Conservation (phyloP, 768 basidiomycete genomes). For the Pisolithus microcarpus region DNA sequence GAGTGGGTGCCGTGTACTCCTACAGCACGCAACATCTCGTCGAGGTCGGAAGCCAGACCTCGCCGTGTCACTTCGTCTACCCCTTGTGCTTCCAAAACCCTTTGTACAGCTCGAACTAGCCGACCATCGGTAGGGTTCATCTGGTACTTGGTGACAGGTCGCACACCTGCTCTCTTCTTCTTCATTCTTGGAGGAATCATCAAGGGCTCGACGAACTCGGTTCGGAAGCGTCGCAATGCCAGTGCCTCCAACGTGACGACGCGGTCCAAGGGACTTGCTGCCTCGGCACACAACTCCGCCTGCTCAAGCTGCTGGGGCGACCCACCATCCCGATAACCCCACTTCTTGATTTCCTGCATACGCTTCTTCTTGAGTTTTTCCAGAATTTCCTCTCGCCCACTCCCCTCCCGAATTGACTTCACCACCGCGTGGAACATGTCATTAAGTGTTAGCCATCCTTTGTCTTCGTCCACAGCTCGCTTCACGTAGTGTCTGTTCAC, state of each 20-base stretch:
- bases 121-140: conserved; percentile 52
- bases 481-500: conserved; percentile 67
- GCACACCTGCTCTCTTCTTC: conserved; percentile 45
- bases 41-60: conserved; percentile 43
- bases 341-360: conserved; percentile 58
- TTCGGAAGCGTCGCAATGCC: conserved; percentile 65
- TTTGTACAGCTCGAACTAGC: conserved; percentile 60
- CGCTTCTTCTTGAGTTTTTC: conserved; percentile 52
- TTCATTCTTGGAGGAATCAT: conserved; percentile 57
- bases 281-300: conserved; percentile 68
- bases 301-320: conserved; percentile 40
- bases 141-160: conserved; percentile 30
- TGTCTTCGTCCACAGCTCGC: conserved; percentile 71
- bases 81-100: conserved; percentile 49
- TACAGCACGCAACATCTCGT: conserved; percentile 40
- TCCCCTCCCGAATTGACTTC: conserved; percentile 42
- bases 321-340: conserved; percentile 57
- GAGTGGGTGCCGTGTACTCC: conserved; percentile 60
- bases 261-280: conserved; percentile 61
- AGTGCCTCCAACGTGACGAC: conserved; percentile 57
- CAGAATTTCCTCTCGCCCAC: conserved; percentile 53
- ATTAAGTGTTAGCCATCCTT: conserved; percentile 64
- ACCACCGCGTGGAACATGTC: conserved; percentile 60
- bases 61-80: conserved; percentile 41
- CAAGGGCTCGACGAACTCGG: conserved; percentile 64